These are phyloP conservation scores for Zygosaccharomyces bisporus DNA, from an alignment of 805 yeast species.

Conservation along the genomic window DNA sequence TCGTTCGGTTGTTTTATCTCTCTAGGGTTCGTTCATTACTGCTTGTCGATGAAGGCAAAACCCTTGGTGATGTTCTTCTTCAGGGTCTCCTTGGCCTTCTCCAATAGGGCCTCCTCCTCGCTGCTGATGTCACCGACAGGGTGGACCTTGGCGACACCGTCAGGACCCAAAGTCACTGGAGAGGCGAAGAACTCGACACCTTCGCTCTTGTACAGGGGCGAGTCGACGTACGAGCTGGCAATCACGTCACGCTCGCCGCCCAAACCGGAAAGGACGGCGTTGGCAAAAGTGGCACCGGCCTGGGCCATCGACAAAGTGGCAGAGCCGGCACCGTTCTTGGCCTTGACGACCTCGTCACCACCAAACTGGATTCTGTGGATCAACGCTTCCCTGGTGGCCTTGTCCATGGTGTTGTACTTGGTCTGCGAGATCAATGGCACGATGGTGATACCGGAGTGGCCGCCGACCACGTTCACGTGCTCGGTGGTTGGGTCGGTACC, in stretches of 20 bases:
- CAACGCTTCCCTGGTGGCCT: slow-evolving; percentile 61
- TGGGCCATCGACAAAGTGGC: slow-evolving; percentile 92
- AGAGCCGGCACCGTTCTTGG: slow-evolving; percentile 91
- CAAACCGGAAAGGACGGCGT: slow-evolving; percentile 60
- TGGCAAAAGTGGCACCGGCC: slow-evolving; percentile 78
- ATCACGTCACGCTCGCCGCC: slow-evolving; percentile 61
- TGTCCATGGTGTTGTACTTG: slow-evolving; percentile 56
- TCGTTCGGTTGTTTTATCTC: not conserved
- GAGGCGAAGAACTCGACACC: slow-evolving; percentile 97
- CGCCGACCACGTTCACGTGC: slow-evolving; percentile 87
- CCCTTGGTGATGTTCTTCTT: slow-evolving; percentile 92
- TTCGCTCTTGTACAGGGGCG: slow-evolving; percentile 76
- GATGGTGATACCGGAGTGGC: slow-evolving; percentile 95
- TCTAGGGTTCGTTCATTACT: slow-evolving; percentile 11
- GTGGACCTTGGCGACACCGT: slow-evolving; percentile 83
- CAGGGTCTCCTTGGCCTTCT: slow-evolving; percentile 82
- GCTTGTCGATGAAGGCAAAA: slow-evolving; percentile 61
- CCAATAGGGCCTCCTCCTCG: slow-evolving; percentile 82
- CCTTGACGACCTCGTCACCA: slow-evolving; percentile 93
- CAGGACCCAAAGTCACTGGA: slow-evolving; percentile 86
- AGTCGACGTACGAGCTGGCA: slow-evolving; percentile 71
- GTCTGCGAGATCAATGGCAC: slow-evolving; percentile 90
- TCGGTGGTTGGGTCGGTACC: slow-evolving; percentile 69
- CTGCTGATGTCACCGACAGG: slow-evolving; percentile 65
- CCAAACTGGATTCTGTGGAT: slow-evolving; percentile 91